Conservation (phyloP, 371 early-diverging fungal genomes). For the Fennellomyces sp. region DNA sequence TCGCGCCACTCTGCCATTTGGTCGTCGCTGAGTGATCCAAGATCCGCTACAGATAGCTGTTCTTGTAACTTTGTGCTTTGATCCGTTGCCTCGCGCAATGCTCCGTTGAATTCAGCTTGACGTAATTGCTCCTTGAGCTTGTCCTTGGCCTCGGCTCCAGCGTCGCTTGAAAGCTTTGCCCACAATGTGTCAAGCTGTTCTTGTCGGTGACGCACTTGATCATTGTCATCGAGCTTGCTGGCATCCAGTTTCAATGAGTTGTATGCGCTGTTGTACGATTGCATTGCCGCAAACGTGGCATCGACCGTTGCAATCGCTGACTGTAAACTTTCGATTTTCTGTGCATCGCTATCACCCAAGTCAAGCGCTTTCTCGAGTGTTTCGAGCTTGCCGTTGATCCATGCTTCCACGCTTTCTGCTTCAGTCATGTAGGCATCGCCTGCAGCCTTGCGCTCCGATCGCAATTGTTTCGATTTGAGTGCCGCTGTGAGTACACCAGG, state of each 20-base stretch:
- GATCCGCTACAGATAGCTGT: not conserved
- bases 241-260: conserved; percentile 17
- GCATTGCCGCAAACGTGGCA: conserved; percentile 13
- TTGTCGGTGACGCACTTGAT: conserved; percentile 11
- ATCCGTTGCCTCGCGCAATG: conserved; percentile 1
- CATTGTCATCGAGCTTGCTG: not conserved
- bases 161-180: conserved; percentile 2
- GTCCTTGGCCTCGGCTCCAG: not conserved
- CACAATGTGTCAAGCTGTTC: conserved; percentile 10
- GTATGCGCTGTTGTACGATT: conserved; percentile 10
- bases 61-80: conserved; percentile 3
- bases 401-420: conserved; percentile 27
- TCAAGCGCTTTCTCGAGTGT: not conserved
- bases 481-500: conserved; percentile 25
- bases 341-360: not conserved
- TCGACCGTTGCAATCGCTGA: conserved; percentile 5
- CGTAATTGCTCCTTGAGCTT: conserved; percentile 7
- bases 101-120: conserved; percentile 12
- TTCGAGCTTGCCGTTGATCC: conserved; percentile 23
- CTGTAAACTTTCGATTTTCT: not conserved
- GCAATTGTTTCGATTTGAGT: conserved; percentile 28
- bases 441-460: conserved; percentile 36
- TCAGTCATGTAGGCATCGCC: conserved; percentile 37
- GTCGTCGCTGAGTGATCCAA: conserved; percentile 16
- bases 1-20: conserved; percentile 26